Conservation (phyloP, 805 yeast species). For the Zygoascus tannicola region DNA sequence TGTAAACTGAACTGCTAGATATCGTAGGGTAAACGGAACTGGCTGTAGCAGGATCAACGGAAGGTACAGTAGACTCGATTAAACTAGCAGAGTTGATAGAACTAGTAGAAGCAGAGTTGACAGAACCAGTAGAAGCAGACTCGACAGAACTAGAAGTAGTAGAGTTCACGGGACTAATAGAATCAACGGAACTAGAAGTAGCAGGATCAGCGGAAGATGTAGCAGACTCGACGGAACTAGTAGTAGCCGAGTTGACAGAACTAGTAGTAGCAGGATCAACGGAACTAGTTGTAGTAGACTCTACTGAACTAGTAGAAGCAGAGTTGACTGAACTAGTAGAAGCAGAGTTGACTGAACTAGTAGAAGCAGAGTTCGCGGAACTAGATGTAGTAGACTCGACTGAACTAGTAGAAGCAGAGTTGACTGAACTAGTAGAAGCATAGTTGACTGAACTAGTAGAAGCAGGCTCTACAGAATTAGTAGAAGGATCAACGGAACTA, state of each 20-base stretch:
- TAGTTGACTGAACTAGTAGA: background rate
- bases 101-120: slow-evolving; percentile 6
- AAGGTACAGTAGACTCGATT: slow-evolving; percentile 2
- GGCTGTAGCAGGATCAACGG: slow-evolving; percentile 2
- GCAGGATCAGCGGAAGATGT: slow-evolving; percentile 11
- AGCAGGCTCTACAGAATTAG: background rate
- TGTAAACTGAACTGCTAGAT: background rate
- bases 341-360: background rate
- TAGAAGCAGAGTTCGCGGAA: slow-evolving; percentile 6
- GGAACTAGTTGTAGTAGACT: slow-evolving; percentile 7
- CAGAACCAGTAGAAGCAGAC: slow-evolving; percentile 12
- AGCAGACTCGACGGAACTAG: slow-evolving; percentile 4
- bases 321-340: background rate
- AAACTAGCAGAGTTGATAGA: background rate
- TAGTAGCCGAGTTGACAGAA: slow-evolving; percentile 2
- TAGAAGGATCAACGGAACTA: background rate
- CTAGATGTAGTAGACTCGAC: slow-evolving; percentile 11
- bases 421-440: background rate
- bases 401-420: background rate
- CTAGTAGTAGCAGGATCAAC: background rate
- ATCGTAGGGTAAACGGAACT: background rate
- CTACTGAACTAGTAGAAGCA: slow-evolving; percentile 4
- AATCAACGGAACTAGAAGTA: slow-evolving; percentile 6
- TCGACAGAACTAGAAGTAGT: slow-evolving; percentile 2
- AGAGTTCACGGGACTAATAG: background rate